Conservation (phyloP, 129 eudicot species). For the Centella asiatica region DNA sequence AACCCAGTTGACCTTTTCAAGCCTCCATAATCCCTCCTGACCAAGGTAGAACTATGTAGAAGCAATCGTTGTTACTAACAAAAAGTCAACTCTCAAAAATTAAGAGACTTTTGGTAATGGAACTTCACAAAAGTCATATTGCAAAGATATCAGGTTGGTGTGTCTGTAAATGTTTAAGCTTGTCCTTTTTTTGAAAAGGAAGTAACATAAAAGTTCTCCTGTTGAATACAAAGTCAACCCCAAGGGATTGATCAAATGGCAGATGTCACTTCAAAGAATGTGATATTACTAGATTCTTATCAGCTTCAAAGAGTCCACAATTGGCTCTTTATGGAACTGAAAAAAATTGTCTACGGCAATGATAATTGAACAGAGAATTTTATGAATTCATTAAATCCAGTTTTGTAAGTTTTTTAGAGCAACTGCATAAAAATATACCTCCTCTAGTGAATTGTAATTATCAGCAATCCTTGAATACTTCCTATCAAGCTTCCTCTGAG, state of each 20-base stretch:
- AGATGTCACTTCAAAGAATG: not conserved
- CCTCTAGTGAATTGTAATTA: constrained; percentile 72
- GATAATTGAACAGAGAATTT: not conserved
- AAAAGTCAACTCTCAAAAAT: too few relatives aligned
- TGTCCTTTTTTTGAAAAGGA: too few relatives aligned
- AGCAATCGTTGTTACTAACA: too few relatives aligned
- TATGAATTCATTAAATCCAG: too few relatives aligned
- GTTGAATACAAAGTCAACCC: not conserved
- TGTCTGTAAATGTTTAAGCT: too few relatives aligned
- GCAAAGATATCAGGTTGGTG: too few relatives aligned
- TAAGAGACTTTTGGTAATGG: too few relatives aligned
- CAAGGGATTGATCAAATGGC: not conserved
- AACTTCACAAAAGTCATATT: too few relatives aligned
- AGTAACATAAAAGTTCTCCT: not conserved
- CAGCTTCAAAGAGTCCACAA: not conserved
- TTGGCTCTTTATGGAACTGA: too few relatives aligned
- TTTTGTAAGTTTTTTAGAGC: not conserved
- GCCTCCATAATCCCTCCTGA: too few relatives aligned
- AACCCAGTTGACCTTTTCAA: too few relatives aligned
- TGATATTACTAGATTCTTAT: not conserved
- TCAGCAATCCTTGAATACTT: constrained; percentile 86
- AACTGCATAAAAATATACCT: constrained; percentile 35
- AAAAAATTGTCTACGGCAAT: not conserved
- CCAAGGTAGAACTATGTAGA: too few relatives aligned
- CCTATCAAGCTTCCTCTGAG: constrained; percentile 60